Base-by-base conservation (phyloP, 2,329 filamentous ascomycete genomes). In the Beauveria sp. region DNA sequence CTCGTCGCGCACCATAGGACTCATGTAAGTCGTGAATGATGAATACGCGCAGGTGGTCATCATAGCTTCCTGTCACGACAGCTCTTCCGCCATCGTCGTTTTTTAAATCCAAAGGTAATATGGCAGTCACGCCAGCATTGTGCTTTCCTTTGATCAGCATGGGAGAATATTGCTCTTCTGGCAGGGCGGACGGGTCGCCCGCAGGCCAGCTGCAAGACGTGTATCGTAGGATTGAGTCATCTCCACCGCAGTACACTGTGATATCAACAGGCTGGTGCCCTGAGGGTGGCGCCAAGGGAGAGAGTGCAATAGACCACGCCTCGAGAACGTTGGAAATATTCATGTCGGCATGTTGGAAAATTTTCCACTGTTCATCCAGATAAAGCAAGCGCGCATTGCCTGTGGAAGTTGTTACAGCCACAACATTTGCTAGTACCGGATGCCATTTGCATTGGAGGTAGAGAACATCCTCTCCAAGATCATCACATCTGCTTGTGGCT, bases 11-110 rank as follows among this genome's bases (percentile, higher is more conserved):
- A 24, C 77, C 71, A 65, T 79, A 78, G 0, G 74, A 74, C 30
- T 68, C 65, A 46, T 75, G 67, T 2, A 75, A 72, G 12, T 78
- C 74, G 28, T 75, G 71, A 12, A 85, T 75, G 1, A 80, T 72
- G 54, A 89, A 81, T 1, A 96, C 78, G 14, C 93, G 84, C 20
- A 98, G 78, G 63, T 81, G 79, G 67, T 98, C 93, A 68, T 98
- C 95, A 70, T 98, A 99, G 70, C 91, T 96, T 4, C 95, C 95
- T 0, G 93, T 97, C 3, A 96, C 69, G 2, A 96, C 73, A 5
- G 95, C 69, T 4, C 80, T 78, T 1, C 79, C 78, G 3, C 77
- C 76, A 9, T 81, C 76, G 9, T 71, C 66, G 0, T 70, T 66
- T 1, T 72, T 68, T 2, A 77, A 22, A 1, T 79, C 70, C 2